Evolutionary conservation across 208 protist species (phyloP), one percentile per base, ranked within the genome.

Genomic region (Polymyxa betae): DNA sequence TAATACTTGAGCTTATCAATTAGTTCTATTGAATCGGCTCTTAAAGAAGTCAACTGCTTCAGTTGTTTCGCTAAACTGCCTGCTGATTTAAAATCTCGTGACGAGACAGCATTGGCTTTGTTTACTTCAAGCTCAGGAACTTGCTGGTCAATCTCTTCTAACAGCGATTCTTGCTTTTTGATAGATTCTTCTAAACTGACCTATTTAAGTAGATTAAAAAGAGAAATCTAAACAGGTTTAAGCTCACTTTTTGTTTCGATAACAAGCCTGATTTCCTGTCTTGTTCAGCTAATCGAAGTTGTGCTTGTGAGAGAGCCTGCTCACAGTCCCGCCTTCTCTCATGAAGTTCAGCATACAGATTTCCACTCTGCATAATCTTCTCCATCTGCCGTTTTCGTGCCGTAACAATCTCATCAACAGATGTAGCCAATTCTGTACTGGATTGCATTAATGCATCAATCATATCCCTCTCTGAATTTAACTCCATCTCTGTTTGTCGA

Each of bases 51-150:
- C 72, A 82, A 45, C 72, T 35, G 10, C 40, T 82, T 82, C 5
- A 82, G 5, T 82, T 82, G 35, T n/a, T 82, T 82, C 72, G 72
- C 5, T 12, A 82, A 38, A 45, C 72, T 5, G 10, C 16, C 5
- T 20, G 72, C 72, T 20, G 72, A 5, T n/a, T 82, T 82, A n/a
- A 82, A 82, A n/a, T 82, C 72, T 82, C 72, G 5, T 82, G 72
- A 5, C 16, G n/a, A 40, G 35, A 82, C 72, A n/a, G 72, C 72
- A 35, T 82, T 35, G 72, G n/a, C 5, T n/a, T 82, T 82, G 35
- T 5, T 20, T 43, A 38, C 16, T 35, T 82, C 72, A 38, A 82
- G 40, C 35, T 43, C 16, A 43, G 72, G 72, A 35, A 82, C 16
- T 45, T 60, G 12, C 49, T 29, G 12, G 24, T 29, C 12, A 60